Conservation (phyloP, 768 basidiomycete species). For the Kwoniella dendrophila region DNA sequence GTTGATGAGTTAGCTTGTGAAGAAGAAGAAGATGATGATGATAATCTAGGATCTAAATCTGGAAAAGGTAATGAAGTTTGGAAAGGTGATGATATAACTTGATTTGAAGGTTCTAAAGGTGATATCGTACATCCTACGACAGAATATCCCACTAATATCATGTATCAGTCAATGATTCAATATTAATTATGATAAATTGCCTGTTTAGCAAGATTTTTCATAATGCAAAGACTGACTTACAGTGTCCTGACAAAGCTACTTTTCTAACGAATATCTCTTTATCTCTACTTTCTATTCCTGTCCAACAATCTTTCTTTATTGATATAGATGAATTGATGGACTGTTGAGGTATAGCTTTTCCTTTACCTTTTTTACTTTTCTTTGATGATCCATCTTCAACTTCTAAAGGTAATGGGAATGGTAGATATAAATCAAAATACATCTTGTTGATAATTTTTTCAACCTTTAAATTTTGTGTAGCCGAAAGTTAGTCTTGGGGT, state of each 20-base stretch:
- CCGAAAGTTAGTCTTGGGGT: too few species aligned
- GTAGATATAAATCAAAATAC: slow-evolving; percentile 50
- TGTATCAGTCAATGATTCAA: slow-evolving; percentile 6
- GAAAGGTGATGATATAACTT: slow-evolving; percentile 44
- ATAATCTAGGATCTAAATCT: slow-evolving; percentile 40
- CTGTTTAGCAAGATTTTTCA: neutral
- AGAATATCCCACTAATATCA: slow-evolving; percentile 49
- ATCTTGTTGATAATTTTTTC: slow-evolving; percentile 8
- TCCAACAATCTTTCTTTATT: slow-evolving; percentile 38
- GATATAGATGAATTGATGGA: neutral
- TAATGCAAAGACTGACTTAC: slow-evolving; percentile 39
- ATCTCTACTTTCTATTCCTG: slow-evolving; percentile 31
- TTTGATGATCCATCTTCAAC: slow-evolving; percentile 14
- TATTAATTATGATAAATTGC: neutral
- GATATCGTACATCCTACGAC: slow-evolving; percentile 46
- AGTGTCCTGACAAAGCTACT: slow-evolving; percentile 41
- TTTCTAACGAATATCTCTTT: slow-evolving; percentile 33
- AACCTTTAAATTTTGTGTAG: too few species aligned
- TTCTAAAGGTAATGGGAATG: slow-evolving; percentile 35
- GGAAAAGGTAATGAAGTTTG: slow-evolving; percentile 39
- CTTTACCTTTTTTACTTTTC: slow-evolving; percentile 43
- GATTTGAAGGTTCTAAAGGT: slow-evolving; percentile 29
- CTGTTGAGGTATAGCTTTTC: slow-evolving; percentile 11
- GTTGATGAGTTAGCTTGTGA: slow-evolving; percentile 1
- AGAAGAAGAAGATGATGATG: slow-evolving; percentile 2